Percentiles rank a stretch among this genome's conserved stretches.
Conservation (phyloP, 1,139 yeast genomes). For the Taphrina confusa region DNA sequence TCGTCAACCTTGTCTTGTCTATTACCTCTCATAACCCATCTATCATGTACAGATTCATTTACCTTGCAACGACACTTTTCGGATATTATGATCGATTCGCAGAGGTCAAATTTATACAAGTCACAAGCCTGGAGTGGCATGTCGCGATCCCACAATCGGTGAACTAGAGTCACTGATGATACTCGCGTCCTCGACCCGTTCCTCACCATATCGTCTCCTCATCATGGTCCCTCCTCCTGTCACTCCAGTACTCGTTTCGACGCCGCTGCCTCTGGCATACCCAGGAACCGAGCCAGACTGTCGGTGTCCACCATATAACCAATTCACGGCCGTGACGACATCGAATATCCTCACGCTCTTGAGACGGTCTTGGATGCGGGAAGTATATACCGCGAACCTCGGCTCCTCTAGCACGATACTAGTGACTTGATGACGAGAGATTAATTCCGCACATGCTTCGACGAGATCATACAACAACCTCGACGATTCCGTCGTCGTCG, state of each 20-base stretch:
- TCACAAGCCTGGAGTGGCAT: not conserved
- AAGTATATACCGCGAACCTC: conserved; percentile 18
- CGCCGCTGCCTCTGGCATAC: not conserved
- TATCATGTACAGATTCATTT: no score
- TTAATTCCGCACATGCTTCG: conserved; percentile 20
- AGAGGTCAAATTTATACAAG: no score
- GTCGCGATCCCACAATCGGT: not conserved
- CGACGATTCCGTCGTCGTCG: not conserved
- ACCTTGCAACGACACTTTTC: no score
- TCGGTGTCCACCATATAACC: conserved; percentile 29
- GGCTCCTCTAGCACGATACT: conserved; percentile 29
- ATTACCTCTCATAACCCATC: no score
- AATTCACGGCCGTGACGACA: conserved; percentile 30
- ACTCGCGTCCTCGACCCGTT: conserved; percentile 28
- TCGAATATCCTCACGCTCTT: conserved; percentile 16
- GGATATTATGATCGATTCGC: no score
- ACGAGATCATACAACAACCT: conserved; percentile 19
- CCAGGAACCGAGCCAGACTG: conserved; percentile 11
- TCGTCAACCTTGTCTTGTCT: no score
- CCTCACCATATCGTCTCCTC: not conserved
- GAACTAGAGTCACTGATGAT: conserved; percentile 21
- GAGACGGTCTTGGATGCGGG: conserved; percentile 15
- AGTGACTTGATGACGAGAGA: conserved; percentile 8
- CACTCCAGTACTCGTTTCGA: not conserved
- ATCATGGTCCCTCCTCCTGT: not conserved